Evolutionary conservation across 352 stramenopile genomes (phyloP).

Genomic region (Phytophthora megakarya): DNA sequence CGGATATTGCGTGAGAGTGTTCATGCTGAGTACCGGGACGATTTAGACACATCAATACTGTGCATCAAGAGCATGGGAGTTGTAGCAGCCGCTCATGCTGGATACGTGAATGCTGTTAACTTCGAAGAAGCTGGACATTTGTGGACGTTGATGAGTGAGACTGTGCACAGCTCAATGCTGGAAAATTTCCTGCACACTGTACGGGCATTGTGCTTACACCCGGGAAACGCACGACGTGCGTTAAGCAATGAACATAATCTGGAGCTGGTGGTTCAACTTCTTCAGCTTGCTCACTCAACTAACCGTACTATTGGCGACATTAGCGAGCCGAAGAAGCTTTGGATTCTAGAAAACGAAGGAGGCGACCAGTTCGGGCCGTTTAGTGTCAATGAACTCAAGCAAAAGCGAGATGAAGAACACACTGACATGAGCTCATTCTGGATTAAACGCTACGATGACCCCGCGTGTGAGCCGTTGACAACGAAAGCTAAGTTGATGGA

Average conservation of each 20-base stretch:
- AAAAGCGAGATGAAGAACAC: slow-evolving; percentile 38
- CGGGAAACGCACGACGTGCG: slow-evolving; percentile 57
- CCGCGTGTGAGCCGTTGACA: slow-evolving; percentile 34
- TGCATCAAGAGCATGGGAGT: slow-evolving; percentile 72
- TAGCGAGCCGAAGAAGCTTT: slow-evolving; percentile 44
- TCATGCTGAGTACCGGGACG: slow-evolving; percentile 63
- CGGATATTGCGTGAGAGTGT: slow-evolving; percentile 80
- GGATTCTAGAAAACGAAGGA: slow-evolving; percentile 45
- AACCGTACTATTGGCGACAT: slow-evolving; percentile 33
- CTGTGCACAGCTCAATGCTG: slow-evolving; percentile 62
- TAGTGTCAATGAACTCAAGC: slow-evolving; percentile 58
- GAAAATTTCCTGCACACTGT: slow-evolving; percentile 60
- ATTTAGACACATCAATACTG: slow-evolving; percentile 64
- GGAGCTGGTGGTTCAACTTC: slow-evolving; percentile 57
- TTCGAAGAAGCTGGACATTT: slow-evolving; percentile 80
- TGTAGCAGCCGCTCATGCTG: slow-evolving; percentile 57
- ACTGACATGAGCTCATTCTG: slow-evolving; percentile 38
- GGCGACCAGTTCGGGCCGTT: slow-evolving; percentile 39
- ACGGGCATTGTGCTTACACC: slow-evolving; percentile 55
- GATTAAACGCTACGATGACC: slow-evolving; percentile 42
- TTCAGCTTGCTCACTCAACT: slow-evolving; percentile 69
- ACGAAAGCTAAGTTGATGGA: slow-evolving; percentile 54
- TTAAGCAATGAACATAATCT: slow-evolving; percentile 49
- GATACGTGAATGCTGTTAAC: slow-evolving; percentile 39
- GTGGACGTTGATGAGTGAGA: slow-evolving; percentile 64